Conservation (phyloP, 345 rosid species). For the Melaleuca alternifolia region DNA sequence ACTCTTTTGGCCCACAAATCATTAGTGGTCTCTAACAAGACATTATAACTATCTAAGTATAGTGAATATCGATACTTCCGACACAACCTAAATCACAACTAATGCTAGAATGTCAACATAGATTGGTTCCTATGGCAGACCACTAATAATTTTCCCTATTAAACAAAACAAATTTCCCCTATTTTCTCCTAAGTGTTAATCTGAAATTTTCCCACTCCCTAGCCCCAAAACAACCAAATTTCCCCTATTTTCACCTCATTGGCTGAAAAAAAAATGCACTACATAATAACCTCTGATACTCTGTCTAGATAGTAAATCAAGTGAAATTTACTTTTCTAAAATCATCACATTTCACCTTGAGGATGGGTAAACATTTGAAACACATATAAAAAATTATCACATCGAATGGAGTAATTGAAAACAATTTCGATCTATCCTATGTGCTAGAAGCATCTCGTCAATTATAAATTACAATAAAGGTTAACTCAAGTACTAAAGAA, state of each 20-base stretch:
- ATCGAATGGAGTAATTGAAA: not conserved
- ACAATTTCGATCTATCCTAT: not conserved
- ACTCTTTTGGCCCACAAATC: too few relatives aligned
- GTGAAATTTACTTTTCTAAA: not conserved
- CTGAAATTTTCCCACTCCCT: not conserved
- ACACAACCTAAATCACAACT: too few relatives aligned
- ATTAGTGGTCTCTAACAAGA: too few relatives aligned
- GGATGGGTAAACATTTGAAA: not conserved
- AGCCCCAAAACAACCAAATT: not conserved
- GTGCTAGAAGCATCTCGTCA: not conserved
- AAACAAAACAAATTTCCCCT: too few relatives aligned
- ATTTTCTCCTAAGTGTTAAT: not conserved
- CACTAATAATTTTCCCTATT: too few relatives aligned
- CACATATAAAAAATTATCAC: not conserved
- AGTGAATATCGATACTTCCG: too few relatives aligned
- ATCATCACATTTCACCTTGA: not conserved
- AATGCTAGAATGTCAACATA: too few relatives aligned
- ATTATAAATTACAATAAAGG: fast-evolving
- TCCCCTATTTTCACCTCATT: not conserved
- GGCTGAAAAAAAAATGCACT: not conserved
- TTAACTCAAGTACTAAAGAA: too few relatives aligned
- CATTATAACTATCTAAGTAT: too few relatives aligned
- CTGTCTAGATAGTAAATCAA: not conserved
- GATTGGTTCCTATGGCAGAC: too few relatives aligned
- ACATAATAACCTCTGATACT: not conserved